Evolutionary conservation across 805 yeast genomes (phyloP).

Genomic region (Scheffersomyces coipomensis): DNA sequence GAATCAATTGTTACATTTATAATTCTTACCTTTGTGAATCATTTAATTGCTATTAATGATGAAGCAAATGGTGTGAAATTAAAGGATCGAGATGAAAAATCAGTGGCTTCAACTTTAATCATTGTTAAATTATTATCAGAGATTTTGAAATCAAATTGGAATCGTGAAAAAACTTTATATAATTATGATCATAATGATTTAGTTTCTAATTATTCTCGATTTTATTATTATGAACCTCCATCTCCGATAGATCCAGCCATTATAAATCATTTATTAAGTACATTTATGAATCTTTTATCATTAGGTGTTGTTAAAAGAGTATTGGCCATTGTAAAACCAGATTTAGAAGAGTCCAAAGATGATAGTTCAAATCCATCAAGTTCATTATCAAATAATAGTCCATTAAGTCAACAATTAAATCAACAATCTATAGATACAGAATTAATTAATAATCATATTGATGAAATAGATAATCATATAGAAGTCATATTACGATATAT

Average conservation of each 20-base stretch:
- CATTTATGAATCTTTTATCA: constrained; percentile 27
- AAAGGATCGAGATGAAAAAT: constrained; percentile 27
- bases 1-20: constrained; percentile 17
- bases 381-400: not conserved
- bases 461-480: constrained; percentile 32
- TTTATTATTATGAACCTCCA: constrained; percentile 30
- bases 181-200: constrained; percentile 10
- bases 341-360: too few species aligned
- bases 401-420: not conserved
- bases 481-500: constrained; percentile 31
- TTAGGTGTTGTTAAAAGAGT: constrained; percentile 27
- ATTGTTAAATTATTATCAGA: constrained; percentile 28
- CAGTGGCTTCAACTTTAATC: constrained; percentile 29
- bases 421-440: not conserved
- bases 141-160: constrained; percentile 30
- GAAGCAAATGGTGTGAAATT: constrained; percentile 20
- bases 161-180: constrained; percentile 11
- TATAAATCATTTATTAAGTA: constrained; percentile 23
- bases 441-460: constrained; percentile 9
- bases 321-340: constrained; percentile 20
- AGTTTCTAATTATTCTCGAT: constrained; percentile 21
- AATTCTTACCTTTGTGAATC: constrained; percentile 18
- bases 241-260: constrained; percentile 16
- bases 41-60: constrained; percentile 21
- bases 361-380: not conserved